These are phyloP conservation scores for Jaapia argillacea DNA, from an alignment of 768 basidiomycete genomes.

Conservation along the genomic window DNA sequence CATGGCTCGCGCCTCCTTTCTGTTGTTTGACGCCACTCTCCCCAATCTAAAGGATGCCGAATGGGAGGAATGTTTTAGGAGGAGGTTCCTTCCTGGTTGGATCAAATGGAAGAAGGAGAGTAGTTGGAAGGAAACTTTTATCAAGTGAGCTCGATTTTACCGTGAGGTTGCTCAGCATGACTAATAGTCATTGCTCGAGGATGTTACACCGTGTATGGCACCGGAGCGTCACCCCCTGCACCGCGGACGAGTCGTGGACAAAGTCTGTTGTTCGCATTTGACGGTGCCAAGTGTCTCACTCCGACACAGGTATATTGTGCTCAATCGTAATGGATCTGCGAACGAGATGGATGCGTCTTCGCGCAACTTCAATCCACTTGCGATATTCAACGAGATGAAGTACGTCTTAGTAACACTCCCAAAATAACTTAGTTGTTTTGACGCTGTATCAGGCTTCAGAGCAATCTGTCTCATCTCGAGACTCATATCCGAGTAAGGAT, in stretches of 20 bases:
- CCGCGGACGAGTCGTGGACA: slow-evolving; percentile 76
- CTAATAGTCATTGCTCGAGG: slow-evolving; percentile 25
- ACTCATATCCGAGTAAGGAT: slow-evolving; percentile 53
- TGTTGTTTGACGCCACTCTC: slow-evolving; percentile 58
- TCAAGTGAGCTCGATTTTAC: slow-evolving; percentile 38
- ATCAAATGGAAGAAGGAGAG: slow-evolving; percentile 51
- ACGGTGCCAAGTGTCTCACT: not conserved
- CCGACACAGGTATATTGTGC: slow-evolving; percentile 50
- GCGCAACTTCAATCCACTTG: slow-evolving; percentile 54
- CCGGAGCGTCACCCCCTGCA: slow-evolving; percentile 57
- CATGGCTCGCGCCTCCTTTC: slow-evolving; percentile 48
- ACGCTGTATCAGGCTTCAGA: slow-evolving; percentile 41
- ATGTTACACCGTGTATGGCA: slow-evolving; percentile 59
- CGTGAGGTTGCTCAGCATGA: slow-evolving; percentile 2
- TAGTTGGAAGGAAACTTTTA: slow-evolving; percentile 55
- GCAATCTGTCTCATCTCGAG: slow-evolving; percentile 54
- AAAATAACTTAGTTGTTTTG: not conserved
- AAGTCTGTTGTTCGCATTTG: slow-evolving; percentile 33
- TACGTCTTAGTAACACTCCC: slow-evolving; percentile 20
- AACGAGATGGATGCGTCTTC: slow-evolving; percentile 63
- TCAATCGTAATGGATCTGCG: slow-evolving; percentile 68
- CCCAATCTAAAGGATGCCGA: slow-evolving; percentile 56
- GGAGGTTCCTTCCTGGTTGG: slow-evolving; percentile 75
- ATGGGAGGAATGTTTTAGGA: slow-evolving; percentile 68
- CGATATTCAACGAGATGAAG: slow-evolving; percentile 73